Evolutionary conservation across 1,139 yeast genomes (phyloP), one percentile per base, ranked within the genome.

Genomic region (Yamadazyma membranifaciens): DNA sequence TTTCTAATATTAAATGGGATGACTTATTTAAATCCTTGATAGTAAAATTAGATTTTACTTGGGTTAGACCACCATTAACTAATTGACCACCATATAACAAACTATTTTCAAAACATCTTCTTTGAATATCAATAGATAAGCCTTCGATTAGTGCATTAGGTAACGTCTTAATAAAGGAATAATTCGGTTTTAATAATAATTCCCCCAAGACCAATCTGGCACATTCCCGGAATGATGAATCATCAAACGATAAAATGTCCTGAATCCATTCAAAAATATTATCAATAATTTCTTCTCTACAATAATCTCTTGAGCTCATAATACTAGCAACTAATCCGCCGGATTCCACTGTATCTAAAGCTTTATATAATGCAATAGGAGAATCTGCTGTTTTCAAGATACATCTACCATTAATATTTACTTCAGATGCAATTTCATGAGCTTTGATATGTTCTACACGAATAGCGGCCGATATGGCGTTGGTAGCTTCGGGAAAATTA

Each of bases 271-370:
- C 52, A 16, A 81, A 54, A 31, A 80, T 60, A 27, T 60, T 50
- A 25, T 60, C 56, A 11, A 73, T 68, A 2, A 78, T 59, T 35
- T 68, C 67, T 42, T 79, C 82, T 43, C 79, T 71, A 44, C 65
- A 50, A 45, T 62, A 71, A 45, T 78, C 83, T 14, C 74, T 54
- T 38, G 73, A 68, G 12, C 76, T 63, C 33, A 69, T 60, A 14
- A 83, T 68, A 1, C 83, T 67, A 0, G 83, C 78, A n/a, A 80
- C 75, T 40, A 83, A 62, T 0, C 84, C 84, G 39, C 68, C 69
- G 0, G 59, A 54, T 48, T 72, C 76, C 1, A 75, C 78, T 9
- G 57, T 59, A 35, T 59, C 52, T 37, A 66, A 61, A 7, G 61
- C 40, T 5, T 46, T 42, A 4, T 60, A 45, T 9, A 71, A 51